These are phyloP conservation scores for Chlamydomonas sp. DNA, from an alignment of 139 green algal genomes.

Conservation along the genomic window DNA sequence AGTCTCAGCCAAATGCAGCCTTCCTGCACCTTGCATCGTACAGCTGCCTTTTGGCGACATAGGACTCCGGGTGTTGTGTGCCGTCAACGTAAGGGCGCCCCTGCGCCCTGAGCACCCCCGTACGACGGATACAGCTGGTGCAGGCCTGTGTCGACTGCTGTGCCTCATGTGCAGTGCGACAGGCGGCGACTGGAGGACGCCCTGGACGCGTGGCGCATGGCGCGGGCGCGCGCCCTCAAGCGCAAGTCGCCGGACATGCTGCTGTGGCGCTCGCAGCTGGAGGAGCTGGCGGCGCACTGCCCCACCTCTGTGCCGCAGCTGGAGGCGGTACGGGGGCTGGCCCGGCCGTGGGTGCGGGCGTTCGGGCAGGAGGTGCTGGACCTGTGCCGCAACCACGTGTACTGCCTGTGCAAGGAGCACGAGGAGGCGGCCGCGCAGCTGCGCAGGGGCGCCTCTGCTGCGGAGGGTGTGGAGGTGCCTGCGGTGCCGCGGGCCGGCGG, in stretches of 20 bases:
- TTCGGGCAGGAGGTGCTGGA: constrained; percentile 29
- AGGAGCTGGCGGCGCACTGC: constrained; percentile 5
- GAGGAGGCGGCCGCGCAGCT: background rate
- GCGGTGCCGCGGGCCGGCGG: background rate
- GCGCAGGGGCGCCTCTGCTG: background rate
- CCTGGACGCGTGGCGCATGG: background rate
- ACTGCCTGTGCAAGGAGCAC: background rate
- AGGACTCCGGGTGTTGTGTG: too few relatives aligned
- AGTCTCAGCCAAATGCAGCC: too few relatives aligned
- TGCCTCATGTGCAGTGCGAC: too few relatives aligned
- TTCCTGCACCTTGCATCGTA: too few relatives aligned
- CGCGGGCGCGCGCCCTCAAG: background rate
- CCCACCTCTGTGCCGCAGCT: constrained; percentile 8
- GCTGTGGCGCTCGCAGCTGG: background rate
- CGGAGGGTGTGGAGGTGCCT: background rate
- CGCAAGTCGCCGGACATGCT: constrained; percentile 10
- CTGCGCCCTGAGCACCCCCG: too few relatives aligned
- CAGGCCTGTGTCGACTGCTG: too few relatives aligned
- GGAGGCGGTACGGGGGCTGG: background rate
- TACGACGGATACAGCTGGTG: too few relatives aligned
- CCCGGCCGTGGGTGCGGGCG: background rate
- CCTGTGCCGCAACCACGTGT: constrained; percentile 2
- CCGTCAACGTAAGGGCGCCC: too few relatives aligned
- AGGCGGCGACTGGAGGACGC: background rate
- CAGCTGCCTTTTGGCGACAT: too few relatives aligned